Evolutionary conservation across 2,329 filamentous ascomycete genomes (phyloP).

Genomic region (Stemphylium vesicarium): DNA sequence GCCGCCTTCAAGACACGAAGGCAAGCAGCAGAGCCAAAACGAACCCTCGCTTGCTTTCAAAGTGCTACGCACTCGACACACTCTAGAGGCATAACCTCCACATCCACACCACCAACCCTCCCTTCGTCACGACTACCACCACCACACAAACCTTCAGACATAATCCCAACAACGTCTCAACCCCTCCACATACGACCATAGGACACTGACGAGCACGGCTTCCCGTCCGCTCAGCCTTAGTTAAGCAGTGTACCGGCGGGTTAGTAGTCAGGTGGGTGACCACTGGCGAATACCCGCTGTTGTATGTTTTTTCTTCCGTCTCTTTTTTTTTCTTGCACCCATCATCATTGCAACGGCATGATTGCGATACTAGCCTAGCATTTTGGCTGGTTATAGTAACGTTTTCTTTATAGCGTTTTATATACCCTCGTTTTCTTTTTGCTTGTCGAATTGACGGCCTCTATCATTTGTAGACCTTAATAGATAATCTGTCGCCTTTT

Average conservation of each 20-base stretch:
- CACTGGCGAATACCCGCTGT: not conserved
- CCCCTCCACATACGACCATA: constrained; percentile 1
- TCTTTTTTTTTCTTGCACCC: too few relatives aligned
- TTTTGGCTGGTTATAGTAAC: not conserved
- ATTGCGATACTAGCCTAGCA: too few relatives aligned
- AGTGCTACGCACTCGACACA: too few relatives aligned
- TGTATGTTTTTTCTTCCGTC: not conserved
- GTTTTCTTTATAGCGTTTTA: not conserved
- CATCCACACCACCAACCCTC: not conserved
- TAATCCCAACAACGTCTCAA: not conserved
- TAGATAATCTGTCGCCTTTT: not conserved
- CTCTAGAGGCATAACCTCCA: too few relatives aligned
- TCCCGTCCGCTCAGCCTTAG: not conserved
- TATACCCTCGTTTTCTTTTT: too few relatives aligned
- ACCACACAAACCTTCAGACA: not conserved
- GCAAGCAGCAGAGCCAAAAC: too few relatives aligned
- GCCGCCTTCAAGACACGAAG: too few relatives aligned
- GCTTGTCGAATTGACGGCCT: not conserved
- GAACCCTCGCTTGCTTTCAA: too few relatives aligned
- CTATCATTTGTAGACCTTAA: too few relatives aligned
- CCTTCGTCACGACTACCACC: not conserved
- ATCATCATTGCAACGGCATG: too few relatives aligned
- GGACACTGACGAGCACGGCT: not conserved
- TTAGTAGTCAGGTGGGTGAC: constrained; percentile 1
- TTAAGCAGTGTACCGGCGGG: not conserved